Conservation (phyloP, 2,329 filamentous ascomycete genomes). For the Nigrospora sphaerica region DNA sequence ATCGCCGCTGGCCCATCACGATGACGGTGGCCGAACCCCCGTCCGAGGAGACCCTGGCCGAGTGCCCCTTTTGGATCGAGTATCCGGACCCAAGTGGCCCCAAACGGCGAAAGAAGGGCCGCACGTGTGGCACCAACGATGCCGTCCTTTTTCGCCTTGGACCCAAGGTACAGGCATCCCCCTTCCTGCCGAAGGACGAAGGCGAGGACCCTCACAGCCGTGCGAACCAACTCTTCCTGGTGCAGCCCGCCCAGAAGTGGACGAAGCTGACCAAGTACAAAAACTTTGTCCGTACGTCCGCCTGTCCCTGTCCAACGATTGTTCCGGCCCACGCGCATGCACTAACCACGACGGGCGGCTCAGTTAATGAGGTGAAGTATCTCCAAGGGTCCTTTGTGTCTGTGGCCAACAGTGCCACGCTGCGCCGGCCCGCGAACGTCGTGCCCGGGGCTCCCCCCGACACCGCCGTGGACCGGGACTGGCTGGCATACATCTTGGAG, state of each 20-base stretch:
- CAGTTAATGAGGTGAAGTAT: constrained; percentile 52
- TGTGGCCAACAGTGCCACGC: constrained; percentile 50
- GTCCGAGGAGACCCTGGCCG: constrained; percentile 40
- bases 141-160: constrained; percentile 19
- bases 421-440: constrained; percentile 43
- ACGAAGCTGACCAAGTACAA: constrained; percentile 54
- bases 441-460: constrained; percentile 26
- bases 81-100: constrained; percentile 41
- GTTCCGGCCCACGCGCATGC: constrained; percentile 1
- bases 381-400: constrained; percentile 52
- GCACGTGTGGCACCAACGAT: constrained; percentile 36
- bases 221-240: constrained; percentile 48
- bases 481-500: constrained; percentile 73
- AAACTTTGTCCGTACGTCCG: constrained; percentile 50
- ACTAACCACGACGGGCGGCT: constrained; percentile 6
- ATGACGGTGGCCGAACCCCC: no score
- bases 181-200: constrained; percentile 45
- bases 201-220: constrained; percentile 44
- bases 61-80: constrained; percentile 45
- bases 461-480: constrained; percentile 47
- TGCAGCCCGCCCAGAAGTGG: constrained; percentile 47
- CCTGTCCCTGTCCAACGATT: not conserved
- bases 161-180: constrained; percentile 42
- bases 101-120: constrained; percentile 36
- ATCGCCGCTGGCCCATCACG: not conserved